phyloP scores from a whole-genome alignment of 345 rosid genomes.

The Isatis tinctoria region DNA sequence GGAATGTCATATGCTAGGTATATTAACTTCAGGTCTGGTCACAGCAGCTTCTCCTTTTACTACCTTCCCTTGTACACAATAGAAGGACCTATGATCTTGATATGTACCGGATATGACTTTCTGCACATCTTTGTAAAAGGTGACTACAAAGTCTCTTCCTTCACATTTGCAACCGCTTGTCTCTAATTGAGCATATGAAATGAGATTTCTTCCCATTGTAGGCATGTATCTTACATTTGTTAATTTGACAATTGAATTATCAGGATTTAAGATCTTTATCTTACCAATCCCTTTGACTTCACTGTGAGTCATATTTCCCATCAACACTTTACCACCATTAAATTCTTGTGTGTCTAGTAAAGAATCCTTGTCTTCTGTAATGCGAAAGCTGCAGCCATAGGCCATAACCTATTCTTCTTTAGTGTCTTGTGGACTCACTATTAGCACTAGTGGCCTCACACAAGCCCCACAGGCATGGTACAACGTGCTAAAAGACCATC shows the following conservation, averaged over 20 bases:
- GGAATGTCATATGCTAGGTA: too few relatives aligned
- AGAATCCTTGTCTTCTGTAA: not conserved
- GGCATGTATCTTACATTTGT: not conserved
- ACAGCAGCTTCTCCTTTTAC: too few relatives aligned
- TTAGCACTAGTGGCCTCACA: too few relatives aligned
- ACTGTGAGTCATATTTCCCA: not conserved
- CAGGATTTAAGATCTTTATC: not conserved
- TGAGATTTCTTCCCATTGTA: not conserved
- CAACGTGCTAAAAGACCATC: too few relatives aligned
- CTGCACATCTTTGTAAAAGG: too few relatives aligned
- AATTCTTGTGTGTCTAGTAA: not conserved
- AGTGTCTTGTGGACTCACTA: not conserved
- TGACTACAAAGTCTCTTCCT: too few relatives aligned
- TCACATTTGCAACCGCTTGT: not conserved
- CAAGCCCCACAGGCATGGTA: too few relatives aligned
- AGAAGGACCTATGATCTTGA: too few relatives aligned
- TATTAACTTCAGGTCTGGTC: too few relatives aligned
- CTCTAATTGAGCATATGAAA: not conserved
- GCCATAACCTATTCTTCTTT: not conserved
- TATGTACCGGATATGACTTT: too few relatives aligned
- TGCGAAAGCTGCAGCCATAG: not conserved
- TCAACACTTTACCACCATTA: not conserved
- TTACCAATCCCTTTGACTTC: not conserved
- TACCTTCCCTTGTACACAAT: too few relatives aligned
- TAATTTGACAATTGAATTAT: not conserved